Base-by-base conservation (phyloP, 805 yeast genomes). In the Clavispora vitiphila region DNA sequence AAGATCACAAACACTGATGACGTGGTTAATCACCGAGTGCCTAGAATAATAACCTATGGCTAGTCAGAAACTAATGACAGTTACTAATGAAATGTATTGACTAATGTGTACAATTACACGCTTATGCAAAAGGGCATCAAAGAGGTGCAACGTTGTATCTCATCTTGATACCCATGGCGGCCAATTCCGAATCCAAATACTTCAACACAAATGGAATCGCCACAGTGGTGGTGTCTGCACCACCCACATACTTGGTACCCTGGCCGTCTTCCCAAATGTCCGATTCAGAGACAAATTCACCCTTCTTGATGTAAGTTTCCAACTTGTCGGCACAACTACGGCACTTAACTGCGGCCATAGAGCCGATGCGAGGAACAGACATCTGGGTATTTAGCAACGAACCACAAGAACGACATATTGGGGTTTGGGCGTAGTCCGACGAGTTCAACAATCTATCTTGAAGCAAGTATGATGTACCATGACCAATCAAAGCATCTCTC, bases 401-500 rank as follows among this genome's bases (percentile, higher is more conserved):
- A 34, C 99, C 99, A 77, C 99, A 93, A 37, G 81, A 76, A 55
- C 93, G 86, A 69, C 99, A 93, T 37, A 93, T 67, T 5, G 93
- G 69, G 0, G 96, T 81, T 61, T 90, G 96, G 0, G 98, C 80
- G 70, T 93, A 93, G 65, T 93, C 99, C 7, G 96, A 86, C 60
- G 96, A 89, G 69, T 93, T 93, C 61, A 93, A 75, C 59, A 93
- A 73, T 68, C 99, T 82, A 64, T 93, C 99, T 66, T 91, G 98
- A 53, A 93, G 72, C 56, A 93, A 69, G 80, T 78, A 93, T 1
- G 99, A 89, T 6, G 99, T 85, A 67, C 99, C 99, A 61, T 93
- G 99, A 45, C 98, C 99, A 64, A 93, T 89, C 56, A 93, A 74
- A 2, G 99, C 99, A 77, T 93, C 99, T 71, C 99, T 86, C 71